Evolutionary conservation across 805 yeast species (phyloP).

Genomic region (Lachancea thermotolerans): DNA sequence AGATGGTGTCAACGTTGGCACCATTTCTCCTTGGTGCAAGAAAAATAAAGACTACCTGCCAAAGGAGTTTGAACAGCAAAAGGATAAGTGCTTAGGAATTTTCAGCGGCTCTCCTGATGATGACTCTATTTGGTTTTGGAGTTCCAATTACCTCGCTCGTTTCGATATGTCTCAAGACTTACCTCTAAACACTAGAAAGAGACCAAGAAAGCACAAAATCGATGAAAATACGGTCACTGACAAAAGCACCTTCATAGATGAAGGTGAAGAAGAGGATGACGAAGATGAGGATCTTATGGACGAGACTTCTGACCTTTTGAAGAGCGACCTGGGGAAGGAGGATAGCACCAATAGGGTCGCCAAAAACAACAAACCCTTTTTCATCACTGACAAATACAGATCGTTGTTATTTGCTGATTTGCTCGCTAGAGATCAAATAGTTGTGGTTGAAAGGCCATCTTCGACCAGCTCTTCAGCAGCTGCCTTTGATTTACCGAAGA

Average conservation of each 20-base stretch:
- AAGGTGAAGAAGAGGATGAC: slow-evolving; percentile 28
- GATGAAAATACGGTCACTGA: slow-evolving; percentile 39
- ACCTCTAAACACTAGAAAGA: slow-evolving; percentile 37
- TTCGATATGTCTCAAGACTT: slow-evolving; percentile 58
- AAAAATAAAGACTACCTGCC: slow-evolving; percentile 73
- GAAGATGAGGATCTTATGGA: slow-evolving; percentile 19
- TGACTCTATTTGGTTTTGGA: slow-evolving; percentile 74
- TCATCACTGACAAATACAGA: slow-evolving; percentile 70
- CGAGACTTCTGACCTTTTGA: slow-evolving; percentile 5
- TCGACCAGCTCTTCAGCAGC: slow-evolving; percentile 47
- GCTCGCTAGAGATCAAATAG: slow-evolving; percentile 49
- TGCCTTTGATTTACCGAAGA: slow-evolving; percentile 58
- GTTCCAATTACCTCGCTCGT: slow-evolving; percentile 72
- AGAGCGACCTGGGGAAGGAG: slow-evolving; percentile 7
- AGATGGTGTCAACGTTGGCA: slow-evolving; percentile 20
- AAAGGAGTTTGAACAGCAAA: slow-evolving; percentile 44
- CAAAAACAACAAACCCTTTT: slow-evolving; percentile 46
- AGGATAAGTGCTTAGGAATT: slow-evolving; percentile 68
- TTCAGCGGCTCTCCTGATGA: slow-evolving; percentile 41
- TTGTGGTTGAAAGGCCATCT: slow-evolving; percentile 72
- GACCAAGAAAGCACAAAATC: slow-evolving; percentile 35
- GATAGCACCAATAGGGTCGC: slow-evolving; percentile 22
- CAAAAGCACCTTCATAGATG: slow-evolving; percentile 33
- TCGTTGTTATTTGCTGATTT: slow-evolving; percentile 58
- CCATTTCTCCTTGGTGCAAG: slow-evolving; percentile 73